A percentile compares a stretch with the other conserved stretches of the same genome.
Evolutionary conservation across 2,329 filamentous ascomycete species (phyloP).

Genomic region (Ilyonectria mors-panacis): DNA sequence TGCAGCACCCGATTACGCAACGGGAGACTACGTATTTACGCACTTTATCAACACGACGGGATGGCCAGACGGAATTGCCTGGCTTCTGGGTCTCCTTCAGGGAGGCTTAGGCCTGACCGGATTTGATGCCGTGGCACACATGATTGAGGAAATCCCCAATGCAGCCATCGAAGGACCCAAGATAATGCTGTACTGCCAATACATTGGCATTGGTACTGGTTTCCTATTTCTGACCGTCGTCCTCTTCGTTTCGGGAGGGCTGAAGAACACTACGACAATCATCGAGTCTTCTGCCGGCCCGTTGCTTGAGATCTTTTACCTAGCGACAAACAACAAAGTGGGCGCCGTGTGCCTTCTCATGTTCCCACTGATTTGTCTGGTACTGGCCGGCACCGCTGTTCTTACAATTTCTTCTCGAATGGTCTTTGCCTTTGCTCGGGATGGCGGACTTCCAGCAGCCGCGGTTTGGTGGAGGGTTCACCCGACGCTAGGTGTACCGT

Average conservation of each 20-base stretch:
- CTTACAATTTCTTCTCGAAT: conserved; percentile 78
- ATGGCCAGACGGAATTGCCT: conserved; percentile 53
- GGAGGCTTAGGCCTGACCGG: conserved; percentile 53
- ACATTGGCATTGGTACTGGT: conserved; percentile 74
- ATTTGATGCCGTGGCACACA: conserved; percentile 54
- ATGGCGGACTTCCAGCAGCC: conserved; percentile 77
- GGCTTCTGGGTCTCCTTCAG: conserved; percentile 53
- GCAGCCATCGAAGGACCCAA: conserved; percentile 50
- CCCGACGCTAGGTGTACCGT: conserved; percentile 71
- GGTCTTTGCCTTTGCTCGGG: conserved; percentile 75
- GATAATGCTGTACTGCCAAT: conserved; percentile 69
- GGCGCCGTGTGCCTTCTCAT: conserved; percentile 77
- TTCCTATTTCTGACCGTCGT: conserved; percentile 74
- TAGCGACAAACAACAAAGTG: conserved; percentile 73
- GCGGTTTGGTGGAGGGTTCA: conserved; percentile 74
- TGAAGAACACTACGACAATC: conserved; percentile 60
- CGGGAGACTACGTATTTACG: conserved; percentile 50
- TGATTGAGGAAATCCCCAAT: conserved; percentile 55
- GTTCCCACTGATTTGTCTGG: conserved; percentile 74
- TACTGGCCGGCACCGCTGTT: conserved; percentile 75
- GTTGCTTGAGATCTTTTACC: conserved; percentile 73
- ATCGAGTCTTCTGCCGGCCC: conserved; percentile 71
- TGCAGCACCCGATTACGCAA: conserved; percentile 71
- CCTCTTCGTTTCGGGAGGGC: conserved; percentile 74
- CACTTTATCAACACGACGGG: conserved; percentile 52